Conservation (phyloP, 139 green algal species). For the Auxenochlorella pyrenoidosa region DNA sequence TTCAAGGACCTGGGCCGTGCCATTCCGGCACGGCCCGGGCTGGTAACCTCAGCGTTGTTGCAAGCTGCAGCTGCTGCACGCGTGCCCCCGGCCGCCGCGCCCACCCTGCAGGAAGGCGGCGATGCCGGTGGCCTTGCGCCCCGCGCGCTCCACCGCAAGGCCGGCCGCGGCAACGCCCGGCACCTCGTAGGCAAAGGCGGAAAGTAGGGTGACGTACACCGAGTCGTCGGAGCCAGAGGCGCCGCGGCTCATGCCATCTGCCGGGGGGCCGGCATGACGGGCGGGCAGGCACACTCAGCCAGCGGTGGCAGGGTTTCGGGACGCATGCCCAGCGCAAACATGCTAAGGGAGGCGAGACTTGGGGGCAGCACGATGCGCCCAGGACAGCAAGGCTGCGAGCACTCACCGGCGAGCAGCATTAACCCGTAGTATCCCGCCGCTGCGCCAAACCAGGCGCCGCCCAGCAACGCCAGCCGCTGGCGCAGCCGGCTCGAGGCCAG, state of each 20-base stretch:
- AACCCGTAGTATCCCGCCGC: slow-evolving; percentile 20
- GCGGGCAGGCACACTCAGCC: too few relatives aligned
- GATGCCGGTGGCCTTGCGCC: slow-evolving; percentile 45
- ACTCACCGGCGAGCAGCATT: slow-evolving; percentile 24
- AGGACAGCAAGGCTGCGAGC: neutral
- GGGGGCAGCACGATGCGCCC: too few relatives aligned
- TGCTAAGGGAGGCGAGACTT: too few relatives aligned
- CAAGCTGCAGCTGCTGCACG: neutral
- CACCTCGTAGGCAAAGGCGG: slow-evolving; percentile 50
- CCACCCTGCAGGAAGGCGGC: slow-evolving; percentile 43
- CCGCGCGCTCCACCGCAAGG: slow-evolving; percentile 46
- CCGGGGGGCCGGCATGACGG: too few relatives aligned
- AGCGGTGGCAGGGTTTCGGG: too few relatives aligned
- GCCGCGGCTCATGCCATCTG: neutral
- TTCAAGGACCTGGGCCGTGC: too few relatives aligned
- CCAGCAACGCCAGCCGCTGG: slow-evolving; percentile 40
- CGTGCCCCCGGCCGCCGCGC: neutral
- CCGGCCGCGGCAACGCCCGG: slow-evolving; percentile 34
- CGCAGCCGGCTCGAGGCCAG: slow-evolving; percentile 39
- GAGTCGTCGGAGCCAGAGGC: slow-evolving; percentile 17
- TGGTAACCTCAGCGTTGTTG: too few relatives aligned
- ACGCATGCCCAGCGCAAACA: too few relatives aligned
- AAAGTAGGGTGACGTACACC: slow-evolving; percentile 42
- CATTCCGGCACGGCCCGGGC: too few relatives aligned
- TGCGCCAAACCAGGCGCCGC: slow-evolving; percentile 24